phyloP scores from a whole-genome alignment of 1,284 basidiomycete species.

The Trichosporon ovoides region DNA sequence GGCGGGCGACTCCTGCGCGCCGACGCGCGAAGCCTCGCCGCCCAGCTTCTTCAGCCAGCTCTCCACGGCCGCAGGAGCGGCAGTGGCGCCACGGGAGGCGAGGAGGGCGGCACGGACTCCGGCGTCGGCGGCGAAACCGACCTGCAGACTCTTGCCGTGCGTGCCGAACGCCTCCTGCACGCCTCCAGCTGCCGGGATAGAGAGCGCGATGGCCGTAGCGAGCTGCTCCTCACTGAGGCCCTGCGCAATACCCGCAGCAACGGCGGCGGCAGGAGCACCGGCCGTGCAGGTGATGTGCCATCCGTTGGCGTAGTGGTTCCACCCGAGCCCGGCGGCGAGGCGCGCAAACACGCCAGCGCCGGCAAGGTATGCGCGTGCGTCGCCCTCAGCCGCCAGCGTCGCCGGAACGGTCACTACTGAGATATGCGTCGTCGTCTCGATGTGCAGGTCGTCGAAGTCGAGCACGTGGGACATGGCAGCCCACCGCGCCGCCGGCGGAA shows the following conservation, averaged over 20 bases:
- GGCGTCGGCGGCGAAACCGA: constrained; percentile 10
- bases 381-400: constrained; percentile 7
- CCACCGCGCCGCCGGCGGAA: constrained; percentile 10
- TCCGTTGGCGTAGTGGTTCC: constrained; percentile 9
- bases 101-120: constrained; percentile 9
- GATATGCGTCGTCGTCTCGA: constrained; percentile 13
- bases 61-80: constrained; percentile 10
- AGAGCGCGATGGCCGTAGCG: constrained; percentile 10
- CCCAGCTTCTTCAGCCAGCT: constrained; percentile 11
- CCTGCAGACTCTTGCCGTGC: constrained; percentile 14
- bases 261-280: constrained; percentile 10
- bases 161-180: constrained; percentile 15
- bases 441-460: constrained; percentile 16
- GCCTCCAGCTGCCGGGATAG: constrained; percentile 9
- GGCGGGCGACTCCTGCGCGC: constrained; percentile 3
- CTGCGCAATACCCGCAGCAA: constrained; percentile 4
- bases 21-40: neutral
- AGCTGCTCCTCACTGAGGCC: constrained; percentile 12
- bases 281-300: constrained; percentile 15
- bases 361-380: constrained; percentile 12
- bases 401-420: constrained; percentile 9
- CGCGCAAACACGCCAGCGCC: constrained; percentile 11
- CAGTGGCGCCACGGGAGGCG: constrained; percentile 7
- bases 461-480: constrained; percentile 12
- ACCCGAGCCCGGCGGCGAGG: constrained; percentile 8